Conservation (phyloP, 352 stramenopile species). For the Pythium monospermum region DNA sequence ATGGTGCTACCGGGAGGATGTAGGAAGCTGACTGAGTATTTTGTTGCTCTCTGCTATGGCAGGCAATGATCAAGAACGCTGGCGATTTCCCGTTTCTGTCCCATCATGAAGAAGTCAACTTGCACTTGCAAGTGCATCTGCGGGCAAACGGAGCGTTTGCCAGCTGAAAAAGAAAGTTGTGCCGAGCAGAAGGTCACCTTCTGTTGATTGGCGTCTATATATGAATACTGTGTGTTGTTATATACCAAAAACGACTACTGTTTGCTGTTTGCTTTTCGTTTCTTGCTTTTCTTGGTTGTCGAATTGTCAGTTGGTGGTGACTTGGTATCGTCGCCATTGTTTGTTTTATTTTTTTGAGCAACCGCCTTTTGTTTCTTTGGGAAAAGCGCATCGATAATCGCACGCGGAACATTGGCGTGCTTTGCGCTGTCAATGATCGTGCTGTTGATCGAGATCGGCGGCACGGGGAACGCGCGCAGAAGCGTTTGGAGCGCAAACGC, state of each 20-base stretch:
- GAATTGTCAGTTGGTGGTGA: conserved; percentile 4
- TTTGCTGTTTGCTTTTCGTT: conserved; percentile 18
- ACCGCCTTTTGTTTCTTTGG: conserved; percentile 33
- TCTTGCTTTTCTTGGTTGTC: conserved; percentile 12
- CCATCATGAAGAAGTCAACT: conserved; percentile 65
- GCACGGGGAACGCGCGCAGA: conserved; percentile 56
- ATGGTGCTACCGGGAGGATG: not conserved
- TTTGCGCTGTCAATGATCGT: conserved; percentile 40
- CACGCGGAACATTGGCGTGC: conserved; percentile 29
- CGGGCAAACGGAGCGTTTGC: conserved; percentile 48
- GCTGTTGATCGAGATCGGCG: conserved; percentile 43
- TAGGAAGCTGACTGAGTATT: not conserved
- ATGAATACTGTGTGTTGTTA: no score
- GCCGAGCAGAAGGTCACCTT: no score
- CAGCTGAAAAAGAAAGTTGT: no score
- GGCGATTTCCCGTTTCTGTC: conserved; percentile 72
- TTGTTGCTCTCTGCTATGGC: not conserved
- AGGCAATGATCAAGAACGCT: conserved; percentile 65
- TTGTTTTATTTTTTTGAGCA: no score
- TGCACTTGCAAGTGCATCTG: conserved; percentile 73
- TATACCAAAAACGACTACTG: conserved; percentile 1
- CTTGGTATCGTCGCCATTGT: no score
- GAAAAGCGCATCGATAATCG: conserved; percentile 34
- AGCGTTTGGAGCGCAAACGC: conserved; percentile 75
- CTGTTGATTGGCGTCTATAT: not conserved